These are phyloP conservation scores for Globisporangium perplexum DNA, from an alignment of 352 stramenopile species.

Conservation along the genomic window DNA sequence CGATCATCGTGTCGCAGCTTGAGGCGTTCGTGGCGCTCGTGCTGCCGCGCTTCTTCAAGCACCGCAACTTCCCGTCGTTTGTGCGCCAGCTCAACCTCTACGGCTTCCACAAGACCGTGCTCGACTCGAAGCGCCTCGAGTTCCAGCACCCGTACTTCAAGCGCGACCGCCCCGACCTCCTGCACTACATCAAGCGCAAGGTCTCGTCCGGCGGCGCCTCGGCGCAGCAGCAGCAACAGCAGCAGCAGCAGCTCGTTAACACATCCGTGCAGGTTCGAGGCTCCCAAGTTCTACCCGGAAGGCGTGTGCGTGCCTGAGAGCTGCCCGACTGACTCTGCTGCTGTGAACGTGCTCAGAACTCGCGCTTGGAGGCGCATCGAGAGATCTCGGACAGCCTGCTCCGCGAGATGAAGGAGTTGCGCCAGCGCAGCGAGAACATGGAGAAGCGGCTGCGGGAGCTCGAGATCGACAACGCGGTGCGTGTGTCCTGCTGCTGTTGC, in stretches of 20 bases:
- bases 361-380: constrained; percentile 56
- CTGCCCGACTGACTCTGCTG: too few relatives aligned
- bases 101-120: constrained; percentile 90
- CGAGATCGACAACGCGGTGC: constrained; percentile 82
- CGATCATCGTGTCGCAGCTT: constrained; percentile 89
- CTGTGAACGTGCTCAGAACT: constrained; percentile 29
- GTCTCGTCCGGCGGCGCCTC: constrained; percentile 45
- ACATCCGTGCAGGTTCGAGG: constrained; percentile 44
- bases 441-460: constrained; percentile 81
- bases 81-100: constrained; percentile 94
- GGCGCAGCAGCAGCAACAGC: constrained; percentile 24
- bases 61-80: constrained; percentile 93
- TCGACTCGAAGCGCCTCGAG: constrained; percentile 90
- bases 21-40: constrained; percentile 81
- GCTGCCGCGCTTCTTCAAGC: constrained; percentile 89
- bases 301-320: too few relatives aligned
- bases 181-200: constrained; percentile 88
- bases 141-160: constrained; percentile 93
- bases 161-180: constrained; percentile 73
- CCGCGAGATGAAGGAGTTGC: constrained; percentile 81
- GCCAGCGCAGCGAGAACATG: constrained; percentile 81
- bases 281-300: too few relatives aligned
- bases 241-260: constrained; percentile 39
- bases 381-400: constrained; percentile 77
- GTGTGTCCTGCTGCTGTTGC: constrained; percentile 7